phyloP scores from a whole-genome alignment of 495 filamentous ascomycete species.

The Tirmania nivea region DNA sequence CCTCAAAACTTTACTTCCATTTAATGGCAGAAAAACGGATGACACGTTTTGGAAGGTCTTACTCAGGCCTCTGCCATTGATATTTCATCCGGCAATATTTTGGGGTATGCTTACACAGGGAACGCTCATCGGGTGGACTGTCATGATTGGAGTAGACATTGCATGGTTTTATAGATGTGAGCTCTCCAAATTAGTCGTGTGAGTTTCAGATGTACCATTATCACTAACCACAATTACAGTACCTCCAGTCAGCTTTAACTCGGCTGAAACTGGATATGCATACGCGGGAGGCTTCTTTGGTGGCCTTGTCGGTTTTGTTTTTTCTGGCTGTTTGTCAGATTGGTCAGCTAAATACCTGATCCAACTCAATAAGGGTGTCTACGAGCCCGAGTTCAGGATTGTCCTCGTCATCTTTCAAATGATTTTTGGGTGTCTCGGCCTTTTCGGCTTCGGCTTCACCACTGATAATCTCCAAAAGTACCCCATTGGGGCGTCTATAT shows the following conservation, averaged over 20 bases:
- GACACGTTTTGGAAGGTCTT: conserved; percentile 42
- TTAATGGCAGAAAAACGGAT: conserved; percentile 59
- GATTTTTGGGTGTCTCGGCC: conserved; percentile 51
- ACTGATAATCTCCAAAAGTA: conserved; percentile 36
- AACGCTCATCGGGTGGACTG: conserved; percentile 80
- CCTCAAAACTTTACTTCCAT: conserved; percentile 36
- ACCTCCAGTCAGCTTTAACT: conserved; percentile 56
- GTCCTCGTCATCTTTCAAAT: conserved; percentile 62
- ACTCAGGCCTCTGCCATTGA: conserved; percentile 41
- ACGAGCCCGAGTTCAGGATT: conserved; percentile 81
- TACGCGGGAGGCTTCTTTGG: conserved; percentile 77
- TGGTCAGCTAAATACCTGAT: conserved; percentile 49
- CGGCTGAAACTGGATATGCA: conserved; percentile 66
- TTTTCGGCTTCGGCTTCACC: conserved; percentile 68
- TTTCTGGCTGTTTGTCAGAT: conserved; percentile 56
- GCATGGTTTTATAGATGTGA: conserved; percentile 23
- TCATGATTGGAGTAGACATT: conserved; percentile 74
- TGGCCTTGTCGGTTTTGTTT: conserved; percentile 50
- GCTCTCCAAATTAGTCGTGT: neutral
- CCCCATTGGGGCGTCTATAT: conserved; percentile 47
- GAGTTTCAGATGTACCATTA: conserved; percentile 21
- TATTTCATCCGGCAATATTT: conserved; percentile 62
- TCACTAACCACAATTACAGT: conserved; percentile 26
- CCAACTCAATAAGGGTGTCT: conserved; percentile 51
- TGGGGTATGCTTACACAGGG: conserved; percentile 88